phyloP scores from a whole-genome alignment of 441 rosid genomes.

The Dalechampia spathulata region DNA sequence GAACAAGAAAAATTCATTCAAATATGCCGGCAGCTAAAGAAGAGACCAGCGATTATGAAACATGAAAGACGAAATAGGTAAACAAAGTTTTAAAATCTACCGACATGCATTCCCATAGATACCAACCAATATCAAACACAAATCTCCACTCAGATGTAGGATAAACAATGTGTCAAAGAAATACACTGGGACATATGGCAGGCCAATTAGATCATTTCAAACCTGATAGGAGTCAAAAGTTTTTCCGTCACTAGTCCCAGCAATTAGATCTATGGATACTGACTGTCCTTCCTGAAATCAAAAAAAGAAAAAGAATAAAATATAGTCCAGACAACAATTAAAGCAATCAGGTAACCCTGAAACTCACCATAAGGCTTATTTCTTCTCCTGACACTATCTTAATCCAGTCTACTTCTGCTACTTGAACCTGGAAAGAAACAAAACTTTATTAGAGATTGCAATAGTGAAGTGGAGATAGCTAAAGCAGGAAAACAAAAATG shows the following conservation, averaged over 20 bases:
- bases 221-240: slow-evolving; percentile 85
- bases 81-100: background rate
- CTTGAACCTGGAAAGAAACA: slow-evolving; percentile 68
- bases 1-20: slow-evolving; percentile 7
- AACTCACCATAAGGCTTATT: slow-evolving; percentile 80
- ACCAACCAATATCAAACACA: background rate
- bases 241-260: slow-evolving; percentile 65
- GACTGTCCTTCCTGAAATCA: slow-evolving; percentile 71
- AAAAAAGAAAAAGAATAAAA: slow-evolving; percentile 13
- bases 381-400: slow-evolving; percentile 67
- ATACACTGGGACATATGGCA: slow-evolving; percentile 12
- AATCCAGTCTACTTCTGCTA: slow-evolving; percentile 94
- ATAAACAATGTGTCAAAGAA: background rate
- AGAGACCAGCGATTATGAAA: slow-evolving; percentile 8
- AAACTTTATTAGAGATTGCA: slow-evolving; percentile 14
- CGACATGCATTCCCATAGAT: background rate
- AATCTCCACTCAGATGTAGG: background rate
- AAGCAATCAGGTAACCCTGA: slow-evolving; percentile 8
- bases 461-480: slow-evolving; percentile 1
- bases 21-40: background rate
- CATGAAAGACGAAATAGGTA: slow-evolving; percentile 16
- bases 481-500: slow-evolving; percentile 1
- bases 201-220: slow-evolving; percentile 7
- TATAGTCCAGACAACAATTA: slow-evolving; percentile 10
- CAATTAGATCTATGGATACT: slow-evolving; percentile 48